These are phyloP conservation scores for Malassezia sp. DNA, from an alignment of 1,284 basidiomycete species.

Conservation along the genomic window DNA sequence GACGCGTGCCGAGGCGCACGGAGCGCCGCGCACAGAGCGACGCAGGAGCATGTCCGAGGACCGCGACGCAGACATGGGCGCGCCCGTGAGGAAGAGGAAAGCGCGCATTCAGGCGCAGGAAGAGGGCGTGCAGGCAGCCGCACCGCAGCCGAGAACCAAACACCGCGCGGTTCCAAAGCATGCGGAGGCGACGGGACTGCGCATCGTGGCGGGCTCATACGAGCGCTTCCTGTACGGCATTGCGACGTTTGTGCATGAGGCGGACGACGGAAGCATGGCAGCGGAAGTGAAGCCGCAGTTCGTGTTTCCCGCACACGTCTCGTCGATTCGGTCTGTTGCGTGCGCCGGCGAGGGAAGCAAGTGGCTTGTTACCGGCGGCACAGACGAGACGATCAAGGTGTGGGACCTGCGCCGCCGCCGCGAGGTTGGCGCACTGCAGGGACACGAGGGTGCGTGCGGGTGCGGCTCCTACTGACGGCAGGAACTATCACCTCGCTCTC, in stretches of 20 bases:
- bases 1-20: no score
- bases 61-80: no score
- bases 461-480: conserved; percentile 6
- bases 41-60: not conserved
- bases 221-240: conserved; percentile 90
- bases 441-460: conserved; percentile 92
- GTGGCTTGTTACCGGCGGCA: conserved; percentile 86
- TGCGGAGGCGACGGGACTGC: no score
- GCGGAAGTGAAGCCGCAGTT: conserved; percentile 62
- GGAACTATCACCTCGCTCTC: conserved; percentile 81
- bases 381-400: conserved; percentile 92
- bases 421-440: conserved; percentile 82
- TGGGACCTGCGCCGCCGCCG: conserved; percentile 84
- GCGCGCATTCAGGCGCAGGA: not conserved
- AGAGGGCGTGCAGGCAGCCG: not conserved
- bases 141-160: not conserved
- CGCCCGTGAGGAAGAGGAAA: not conserved
- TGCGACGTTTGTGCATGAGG: conserved; percentile 54
- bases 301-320: conserved; percentile 90
- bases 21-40: not conserved
- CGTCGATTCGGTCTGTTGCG: conserved; percentile 70
- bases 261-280: conserved; percentile 33
- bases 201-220: conserved; percentile 74
- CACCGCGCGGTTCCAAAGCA: no score
- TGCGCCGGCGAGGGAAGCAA: conserved; percentile 57